phyloP scores from a whole-genome alignment of 768 basidiomycete genomes.

The Sporobolomyces pararoseus region DNA sequence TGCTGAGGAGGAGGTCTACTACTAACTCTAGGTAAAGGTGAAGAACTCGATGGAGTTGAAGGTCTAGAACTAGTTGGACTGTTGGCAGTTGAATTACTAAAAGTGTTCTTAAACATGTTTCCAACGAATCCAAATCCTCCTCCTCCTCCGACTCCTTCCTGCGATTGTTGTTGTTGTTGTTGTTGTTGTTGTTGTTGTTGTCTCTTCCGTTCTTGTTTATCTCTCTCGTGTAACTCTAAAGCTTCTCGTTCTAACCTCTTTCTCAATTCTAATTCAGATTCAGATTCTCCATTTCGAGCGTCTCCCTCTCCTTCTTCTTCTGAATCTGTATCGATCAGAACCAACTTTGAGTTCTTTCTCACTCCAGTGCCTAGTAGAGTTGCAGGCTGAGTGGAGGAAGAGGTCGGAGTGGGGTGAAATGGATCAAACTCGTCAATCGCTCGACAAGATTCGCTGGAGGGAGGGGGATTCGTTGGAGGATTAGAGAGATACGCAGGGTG shows the following conservation, averaged over 20 bases:
- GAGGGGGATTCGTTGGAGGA: neutral
- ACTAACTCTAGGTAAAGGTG: neutral
- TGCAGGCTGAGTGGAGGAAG: neutral
- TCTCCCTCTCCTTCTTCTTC: constrained; percentile 8
- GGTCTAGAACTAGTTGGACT: neutral
- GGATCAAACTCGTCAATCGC: constrained; percentile 29
- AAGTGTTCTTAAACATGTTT: constrained; percentile 19
- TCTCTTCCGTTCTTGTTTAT: no score
- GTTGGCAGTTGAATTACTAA: neutral
- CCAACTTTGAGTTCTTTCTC: constrained; percentile 2
- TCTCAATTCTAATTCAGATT: neutral
- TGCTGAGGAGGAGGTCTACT: neutral
- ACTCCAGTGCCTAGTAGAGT: constrained; percentile 12
- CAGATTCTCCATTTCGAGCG: no score
- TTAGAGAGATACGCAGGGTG: neutral
- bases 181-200: no score
- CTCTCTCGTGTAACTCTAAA: neutral
- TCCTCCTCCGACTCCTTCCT: neutral
- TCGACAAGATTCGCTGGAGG: neutral
- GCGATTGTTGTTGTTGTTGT: neutral
- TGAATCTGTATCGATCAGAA: constrained; percentile 17
- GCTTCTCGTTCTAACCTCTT: neutral
- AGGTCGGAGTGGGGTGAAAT: neutral
- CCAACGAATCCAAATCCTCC: constrained; percentile 10
- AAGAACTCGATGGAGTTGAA: neutral